These are phyloP conservation scores for Harringtonia aguacate DNA, from an alignment of 2,329 filamentous ascomycete genomes.

Conservation along the genomic window DNA sequence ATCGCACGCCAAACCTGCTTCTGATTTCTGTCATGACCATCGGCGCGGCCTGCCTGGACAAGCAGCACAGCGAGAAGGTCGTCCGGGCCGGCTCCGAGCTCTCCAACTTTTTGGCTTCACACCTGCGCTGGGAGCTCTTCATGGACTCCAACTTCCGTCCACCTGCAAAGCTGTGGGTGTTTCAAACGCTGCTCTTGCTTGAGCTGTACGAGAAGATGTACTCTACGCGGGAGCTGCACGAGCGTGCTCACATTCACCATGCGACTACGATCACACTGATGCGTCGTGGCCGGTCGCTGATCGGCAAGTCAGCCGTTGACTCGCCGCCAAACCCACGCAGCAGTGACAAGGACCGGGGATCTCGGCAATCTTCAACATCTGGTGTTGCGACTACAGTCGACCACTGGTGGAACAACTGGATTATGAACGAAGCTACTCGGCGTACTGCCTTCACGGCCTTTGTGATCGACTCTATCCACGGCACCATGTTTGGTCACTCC, in stretches of 20 bases:
- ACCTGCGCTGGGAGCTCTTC: slow-evolving; percentile 93
- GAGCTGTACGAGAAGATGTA: slow-evolving; percentile 99
- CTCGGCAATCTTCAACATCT: slow-evolving; percentile 50
- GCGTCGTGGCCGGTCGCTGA: slow-evolving; percentile 83
- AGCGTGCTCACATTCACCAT: slow-evolving; percentile 92
- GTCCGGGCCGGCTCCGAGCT: slow-evolving; percentile 71
- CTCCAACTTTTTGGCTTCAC: slow-evolving; percentile 83
- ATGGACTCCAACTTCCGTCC: slow-evolving; percentile 83
- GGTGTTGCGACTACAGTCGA: slow-evolving; percentile 60
- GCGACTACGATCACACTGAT: slow-evolving; percentile 92
- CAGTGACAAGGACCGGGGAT: slow-evolving; percentile 46
- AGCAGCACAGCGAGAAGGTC: slow-evolving; percentile 61
- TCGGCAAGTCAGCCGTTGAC: slow-evolving; percentile 74
- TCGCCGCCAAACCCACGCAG: slow-evolving; percentile 69
- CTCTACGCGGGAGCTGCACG: slow-evolving; percentile 81
- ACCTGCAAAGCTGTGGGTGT: slow-evolving; percentile 91
- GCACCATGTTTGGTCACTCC: slow-evolving; percentile 95
- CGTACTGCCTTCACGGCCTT: slow-evolving; percentile 90
- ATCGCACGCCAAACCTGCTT: slow-evolving; percentile 74
- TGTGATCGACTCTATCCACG: slow-evolving; percentile 89
- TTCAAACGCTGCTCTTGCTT: slow-evolving; percentile 78
- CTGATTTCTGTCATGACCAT: slow-evolving; percentile 86
- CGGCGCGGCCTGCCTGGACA: slow-evolving; percentile 81
- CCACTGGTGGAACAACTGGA: slow-evolving; percentile 95
- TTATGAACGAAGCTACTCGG: slow-evolving; percentile 82